A percentile compares a stretch with the other conserved stretches of the same genome.
phyloP scores from a whole-genome alignment of 192 early-diverging fungal species.

The Coemansia sp. region DNA sequence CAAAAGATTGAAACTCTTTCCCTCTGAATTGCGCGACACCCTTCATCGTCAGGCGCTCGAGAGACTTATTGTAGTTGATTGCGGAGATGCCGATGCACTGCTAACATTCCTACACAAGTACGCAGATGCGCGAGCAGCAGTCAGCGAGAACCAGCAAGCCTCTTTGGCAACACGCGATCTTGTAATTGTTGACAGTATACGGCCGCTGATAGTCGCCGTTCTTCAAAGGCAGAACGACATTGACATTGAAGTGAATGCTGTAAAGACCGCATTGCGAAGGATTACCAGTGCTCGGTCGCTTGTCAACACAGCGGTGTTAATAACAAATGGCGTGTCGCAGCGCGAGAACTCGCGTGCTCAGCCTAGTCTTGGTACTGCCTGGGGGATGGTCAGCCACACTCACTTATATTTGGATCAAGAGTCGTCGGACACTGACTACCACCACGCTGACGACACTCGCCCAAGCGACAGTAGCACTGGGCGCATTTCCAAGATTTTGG shows the following conservation, averaged over 20 bases:
- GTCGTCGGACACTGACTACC: background rate
- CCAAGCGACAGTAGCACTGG: background rate
- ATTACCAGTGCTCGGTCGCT: constrained; percentile 10
- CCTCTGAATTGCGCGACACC: background rate
- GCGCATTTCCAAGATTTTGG: background rate
- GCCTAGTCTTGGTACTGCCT: constrained; percentile 38
- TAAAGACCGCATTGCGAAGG: constrained; percentile 31
- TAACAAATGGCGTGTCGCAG: constrained; percentile 47
- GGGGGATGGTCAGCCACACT: constrained; percentile 41
- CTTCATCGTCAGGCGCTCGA: constrained; percentile 28
- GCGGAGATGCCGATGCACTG: constrained; percentile 31
- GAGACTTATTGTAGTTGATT: constrained; percentile 36
- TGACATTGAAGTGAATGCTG: constrained; percentile 27
- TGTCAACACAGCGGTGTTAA: constrained; percentile 14
- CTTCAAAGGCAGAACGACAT: constrained; percentile 23
- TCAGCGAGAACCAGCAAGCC: background rate
- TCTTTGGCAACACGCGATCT: constrained; percentile 13
- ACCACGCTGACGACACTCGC: background rate
- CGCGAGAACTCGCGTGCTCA: constrained; percentile 21
- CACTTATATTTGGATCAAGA: constrained; percentile 23
- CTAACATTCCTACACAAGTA: constrained; percentile 42
- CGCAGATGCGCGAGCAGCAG: constrained; percentile 9
- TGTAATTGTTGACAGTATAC: constrained; percentile 43
- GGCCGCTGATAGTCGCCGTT: constrained; percentile 31
- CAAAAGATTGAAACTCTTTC: constrained; percentile 5